Base-by-base conservation (phyloP, 2,329 filamentous ascomycete genomes). In the Nakataea oryzae region DNA sequence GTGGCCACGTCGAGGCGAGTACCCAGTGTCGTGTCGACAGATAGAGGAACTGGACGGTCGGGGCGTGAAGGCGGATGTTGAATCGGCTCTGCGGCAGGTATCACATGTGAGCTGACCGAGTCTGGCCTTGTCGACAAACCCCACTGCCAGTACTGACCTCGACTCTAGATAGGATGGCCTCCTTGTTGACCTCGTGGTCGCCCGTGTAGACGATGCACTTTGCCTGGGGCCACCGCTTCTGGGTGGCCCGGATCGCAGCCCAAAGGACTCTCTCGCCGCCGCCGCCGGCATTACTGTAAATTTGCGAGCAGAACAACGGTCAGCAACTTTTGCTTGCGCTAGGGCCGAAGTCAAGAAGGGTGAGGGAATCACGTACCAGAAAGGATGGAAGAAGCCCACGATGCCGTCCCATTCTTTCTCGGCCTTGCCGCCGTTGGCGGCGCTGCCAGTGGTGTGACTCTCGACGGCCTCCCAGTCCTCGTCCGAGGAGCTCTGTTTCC, bases 381-480 rank as follows among this genome's bases (percentile, higher is more conserved):
- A 99, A 1, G 95, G 95, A 74, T 99, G 95, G 72, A 99, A 96
- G 81, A 99, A 97, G 58, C 91, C 95, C 65, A 97, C 85, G 61
- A 97, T 86, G 34, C 93, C 93, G 65, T 87, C 81, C 90, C 90
- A 97, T 57, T 88, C 81, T 66, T 82, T 78, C 63, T 81, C 78
- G 13, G 72, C 74, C 62, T 74, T 75, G 62, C 75, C 72, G 58
- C 71, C 71, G 63, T 71, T 70, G 73, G 74, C 65, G 72, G 78
- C 68, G 17, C 69, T 70, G 9, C 69, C 72, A 2, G 65, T 60
- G 3, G 71, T 69, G 6, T 79, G 75, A 47, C 78, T 75, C 63
- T 87, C 83, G 28, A 91, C 80, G 68, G 86, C 86, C 72, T 90
- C 86, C 87, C 87, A 90, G 60, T 86, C 87, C 30, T 86, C 84